Evolutionary conservation across 345 rosid species (phyloP), one percentile per base, ranked within the genome.

Genomic region (Mangifera indica): DNA sequence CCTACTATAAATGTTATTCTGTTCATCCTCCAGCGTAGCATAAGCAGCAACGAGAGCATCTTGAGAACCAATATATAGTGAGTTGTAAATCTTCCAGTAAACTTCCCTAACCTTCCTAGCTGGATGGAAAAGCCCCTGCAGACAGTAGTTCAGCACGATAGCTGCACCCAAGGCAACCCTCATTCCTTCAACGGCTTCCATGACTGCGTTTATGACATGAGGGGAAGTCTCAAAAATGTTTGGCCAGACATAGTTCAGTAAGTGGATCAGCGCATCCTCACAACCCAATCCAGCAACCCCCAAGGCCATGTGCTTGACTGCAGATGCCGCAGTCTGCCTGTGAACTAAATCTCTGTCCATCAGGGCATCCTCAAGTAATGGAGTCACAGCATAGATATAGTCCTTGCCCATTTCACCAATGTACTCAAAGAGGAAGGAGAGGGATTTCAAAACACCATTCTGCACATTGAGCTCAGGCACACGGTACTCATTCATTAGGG

Each of bases 211-310:
- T 29, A 95, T 91, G 4, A 95, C 98, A 63, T 95, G 99, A 26
- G 98, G 99, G 17, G 99, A 95, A 21, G 99, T 95, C 86, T 95
- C 98, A 25, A 95, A 95, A 37, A 95, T 91, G 81, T 92, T 95
- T 14, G 99, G 99, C 99, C 98, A 93, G 22, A 95, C 92, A 21
- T 82, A 93, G 85, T 95, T 95, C 46, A 95, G 83, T 75, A 95
- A 79, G 81, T 93, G 99, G 44, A 88, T 73, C 60, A 95, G 72
- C 14, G 98, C 99, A 76, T 95, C 99, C 88, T 95, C 98, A 26
- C 99, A 95, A 58, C 99, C 98, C 79, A 95, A 76, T 56, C 99
- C 99, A n/a, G 97, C 98, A 49, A 95, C 99, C 34, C 99, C 98
- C 67, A 95, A 51, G 8, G 98, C 99, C 97, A 95, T 92, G 77